A percentile compares a stretch with the other conserved stretches of the same genome.
Conservation (phyloP, 192 early-diverging fungal species). For the Backusella morwellensis region DNA sequence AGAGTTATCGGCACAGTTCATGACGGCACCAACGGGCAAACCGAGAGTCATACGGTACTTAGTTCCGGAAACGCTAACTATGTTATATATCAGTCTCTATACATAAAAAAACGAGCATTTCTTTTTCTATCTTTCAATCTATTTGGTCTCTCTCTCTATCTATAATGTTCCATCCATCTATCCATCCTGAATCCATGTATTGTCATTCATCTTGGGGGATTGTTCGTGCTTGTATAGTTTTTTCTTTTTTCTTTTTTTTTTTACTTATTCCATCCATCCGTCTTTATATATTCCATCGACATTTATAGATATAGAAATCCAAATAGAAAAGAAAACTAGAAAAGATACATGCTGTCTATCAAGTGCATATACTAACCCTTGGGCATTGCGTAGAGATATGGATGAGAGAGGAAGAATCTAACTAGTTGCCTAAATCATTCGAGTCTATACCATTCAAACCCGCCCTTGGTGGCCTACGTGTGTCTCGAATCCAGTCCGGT, state of each 20-base stretch:
- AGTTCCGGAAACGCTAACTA: slow-evolving; percentile 77
- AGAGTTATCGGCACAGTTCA: slow-evolving; percentile 99
- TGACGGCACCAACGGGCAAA: slow-evolving; percentile 89
- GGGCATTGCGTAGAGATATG: slow-evolving; percentile 16
- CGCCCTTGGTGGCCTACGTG: background rate
- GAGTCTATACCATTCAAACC: background rate
- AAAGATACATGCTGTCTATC: background rate
- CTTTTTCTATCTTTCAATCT: background rate
- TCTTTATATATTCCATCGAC: background rate
- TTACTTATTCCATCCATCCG: background rate
- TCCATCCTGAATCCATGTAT: background rate
- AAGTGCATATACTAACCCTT: background rate
- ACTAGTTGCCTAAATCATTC: background rate
- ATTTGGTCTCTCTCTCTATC: background rate
- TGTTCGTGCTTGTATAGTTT: background rate
- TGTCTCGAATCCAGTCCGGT: background rate
- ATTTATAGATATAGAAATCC: background rate
- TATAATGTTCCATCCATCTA: slow-evolving; percentile 2
- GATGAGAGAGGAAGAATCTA: slow-evolving; percentile 18
- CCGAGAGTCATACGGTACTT: slow-evolving; percentile 99
- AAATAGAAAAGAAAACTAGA: background rate
- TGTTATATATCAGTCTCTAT: slow-evolving; percentile 13
- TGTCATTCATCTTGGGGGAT: background rate
- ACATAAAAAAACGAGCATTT: background rate
- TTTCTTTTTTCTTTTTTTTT: background rate